These are phyloP conservation scores for Phytopythium oedochilum DNA, from an alignment of 352 stramenopile species.

Conservation along the genomic window DNA sequence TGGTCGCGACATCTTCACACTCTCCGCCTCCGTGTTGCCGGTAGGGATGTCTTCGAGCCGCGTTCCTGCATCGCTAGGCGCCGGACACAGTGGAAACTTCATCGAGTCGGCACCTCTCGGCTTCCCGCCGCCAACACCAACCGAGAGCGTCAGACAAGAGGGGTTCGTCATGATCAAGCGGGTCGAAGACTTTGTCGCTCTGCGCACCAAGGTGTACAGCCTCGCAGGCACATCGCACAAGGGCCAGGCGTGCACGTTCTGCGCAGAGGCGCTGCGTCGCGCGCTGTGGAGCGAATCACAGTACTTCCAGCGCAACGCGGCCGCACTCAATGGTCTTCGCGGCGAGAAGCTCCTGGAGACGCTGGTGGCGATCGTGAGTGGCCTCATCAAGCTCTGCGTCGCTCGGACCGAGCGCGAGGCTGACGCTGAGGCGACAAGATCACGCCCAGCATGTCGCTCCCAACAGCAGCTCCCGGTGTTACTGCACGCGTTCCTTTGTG, in stretches of 20 bases:
- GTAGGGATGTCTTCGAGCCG: no score
- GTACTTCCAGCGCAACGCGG: not conserved
- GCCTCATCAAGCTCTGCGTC: not conserved
- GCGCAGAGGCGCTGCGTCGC: slow-evolving; percentile 5
- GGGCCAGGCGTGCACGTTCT: slow-evolving; percentile 14
- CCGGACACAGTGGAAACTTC: not conserved
- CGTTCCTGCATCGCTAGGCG: no score
- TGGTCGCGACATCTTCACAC: not conserved
- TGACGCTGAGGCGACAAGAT: not conserved
- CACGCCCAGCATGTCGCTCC: not conserved
- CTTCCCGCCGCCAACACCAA: not conserved
- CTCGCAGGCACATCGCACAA: slow-evolving; percentile 8
- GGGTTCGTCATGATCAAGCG: not conserved
- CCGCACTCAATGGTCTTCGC: not conserved
- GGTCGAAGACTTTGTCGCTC: slow-evolving; percentile 9
- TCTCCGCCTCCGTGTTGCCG: not conserved
- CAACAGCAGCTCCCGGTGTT: not conserved
- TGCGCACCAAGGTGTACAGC: slow-evolving; percentile 18
- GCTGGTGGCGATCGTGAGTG: not conserved
- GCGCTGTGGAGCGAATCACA: not conserved
- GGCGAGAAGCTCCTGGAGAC: not conserved
- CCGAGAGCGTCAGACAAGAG: not conserved
- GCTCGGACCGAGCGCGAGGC: not conserved
- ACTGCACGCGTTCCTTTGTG: not conserved
- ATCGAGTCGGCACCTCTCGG: not conserved